Evolutionary conservation across 2,329 filamentous ascomycete species (phyloP), one percentile per base, ranked within the genome.

Genomic region (Penicillium sp.): DNA sequence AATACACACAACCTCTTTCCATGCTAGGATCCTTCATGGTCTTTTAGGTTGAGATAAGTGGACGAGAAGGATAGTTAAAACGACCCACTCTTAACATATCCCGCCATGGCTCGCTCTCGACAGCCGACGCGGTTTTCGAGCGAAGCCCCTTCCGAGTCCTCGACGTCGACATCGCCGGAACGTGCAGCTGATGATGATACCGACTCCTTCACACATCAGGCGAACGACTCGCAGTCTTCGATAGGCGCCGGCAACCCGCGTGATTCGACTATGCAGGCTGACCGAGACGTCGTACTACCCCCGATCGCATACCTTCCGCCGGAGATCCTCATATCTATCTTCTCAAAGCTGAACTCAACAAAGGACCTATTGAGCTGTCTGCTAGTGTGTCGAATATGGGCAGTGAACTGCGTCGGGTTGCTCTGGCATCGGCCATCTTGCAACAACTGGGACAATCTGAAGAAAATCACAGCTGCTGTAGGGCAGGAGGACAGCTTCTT

Each of bases 391-490:
- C 93, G 93, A 78, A 88, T 90, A 65, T 99, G 95, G 95, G 91
- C 95, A 30, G 85, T 90, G 66, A 97, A 97, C 74, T 90, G 91
- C 56, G 95, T 98, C 68, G 94, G 95, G 66, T 85, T 97, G 67
- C 84, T 99, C 23, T 99, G 95, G 95, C 93, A 97, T 77, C 87
- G 95, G 45, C 95, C 95, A 1, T 89, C 92, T 30, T 98, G 95
- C 80, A 93, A 90, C 71, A 92, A 88, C 70, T 97, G 92, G 91
- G 79, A 84, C 13, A 93, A 93, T 73, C 88, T 97, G 70, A 83
- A 88, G 71, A 90, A 83, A 67, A 95, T 99, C 68, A 93, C 93
- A 73, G 84, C 85, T 61, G 93, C 94, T 1, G 86, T 97, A 41
- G 85, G 87, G 50, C 84, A 88, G 30, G 81, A 86, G 38, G 81